Evolutionary conservation across 352 stramenopile genomes (phyloP), one percentile per base, ranked within the genome.

Genomic region (Phytophthora pini): DNA sequence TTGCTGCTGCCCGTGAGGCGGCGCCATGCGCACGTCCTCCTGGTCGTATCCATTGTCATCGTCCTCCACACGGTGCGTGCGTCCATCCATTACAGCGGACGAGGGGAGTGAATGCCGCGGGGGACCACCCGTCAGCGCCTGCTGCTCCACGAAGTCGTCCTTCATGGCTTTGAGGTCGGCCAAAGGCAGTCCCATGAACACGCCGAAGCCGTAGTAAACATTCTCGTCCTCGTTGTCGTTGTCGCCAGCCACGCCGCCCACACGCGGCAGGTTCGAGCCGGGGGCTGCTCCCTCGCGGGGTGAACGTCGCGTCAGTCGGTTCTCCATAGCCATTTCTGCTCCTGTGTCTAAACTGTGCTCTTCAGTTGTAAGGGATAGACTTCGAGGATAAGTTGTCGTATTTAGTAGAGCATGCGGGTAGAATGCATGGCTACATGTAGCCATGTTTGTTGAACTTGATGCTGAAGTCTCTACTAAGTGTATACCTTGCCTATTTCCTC

Each of bases 171-270:
- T 93, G 48, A 95, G 76, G 44, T 93, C 87, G n/a, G 82, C 78
- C 47, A 95, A 76, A 31, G 85, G 81, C 41, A 95, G 76, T 0
- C 87, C 87, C 84, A 95, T 95, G 69, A 95, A 95, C 34, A 95
- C 87, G 51, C 87, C 87, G 44, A 95, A 95, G 51, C 87, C 87
- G 72, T 95, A 95, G 82, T 95, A 95, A 1, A 95, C 76, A 70
- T 95, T 92, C 60, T 94, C 82, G 49, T 92, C 80, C 50, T 94
- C 85, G 52, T 77, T 87, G 43, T 91, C 83, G 58, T 82, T 87
- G 43, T 89, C 80, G 47, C 84, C 73, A 22, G 63, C 65, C 8
- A 85, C 72, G 22, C 64, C 57, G 31, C 59, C 45, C 3, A 72
- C 48, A 8, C 66, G 62, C 27, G 70, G 62, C 2, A 67, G 39